Evolutionary conservation across 495 filamentous ascomycete species (phyloP).

Genomic region (Venustampulla echinocandica): DNA sequence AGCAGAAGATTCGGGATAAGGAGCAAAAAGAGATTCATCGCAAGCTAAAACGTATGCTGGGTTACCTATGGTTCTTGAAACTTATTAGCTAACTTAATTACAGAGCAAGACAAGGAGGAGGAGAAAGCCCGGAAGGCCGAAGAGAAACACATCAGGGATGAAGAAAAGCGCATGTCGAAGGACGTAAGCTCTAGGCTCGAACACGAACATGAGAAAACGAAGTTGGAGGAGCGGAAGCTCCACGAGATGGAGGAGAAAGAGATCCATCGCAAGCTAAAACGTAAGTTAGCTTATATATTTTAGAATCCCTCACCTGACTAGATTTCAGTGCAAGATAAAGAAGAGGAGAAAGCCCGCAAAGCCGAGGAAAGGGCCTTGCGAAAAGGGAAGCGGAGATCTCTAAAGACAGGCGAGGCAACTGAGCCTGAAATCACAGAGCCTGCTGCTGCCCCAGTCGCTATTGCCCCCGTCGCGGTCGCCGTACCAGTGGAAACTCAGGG

Average conservation of each 20-base stretch:
- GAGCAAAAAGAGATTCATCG: constrained; percentile 21
- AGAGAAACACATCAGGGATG: constrained; percentile 37
- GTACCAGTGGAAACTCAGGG: background rate
- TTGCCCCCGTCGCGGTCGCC: background rate
- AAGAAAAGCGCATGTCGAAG: constrained; percentile 32
- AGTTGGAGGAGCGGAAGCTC: constrained; percentile 37
- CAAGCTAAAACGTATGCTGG: constrained; percentile 19
- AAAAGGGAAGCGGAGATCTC: constrained; percentile 21
- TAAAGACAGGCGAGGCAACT: background rate
- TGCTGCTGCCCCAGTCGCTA: background rate
- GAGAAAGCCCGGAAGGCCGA: constrained; percentile 42
- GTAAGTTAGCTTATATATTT: constrained; percentile 6
- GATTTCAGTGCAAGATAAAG: constrained; percentile 36
- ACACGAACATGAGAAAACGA: constrained; percentile 37
- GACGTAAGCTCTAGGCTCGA: constrained; percentile 32
- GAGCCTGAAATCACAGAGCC: background rate
- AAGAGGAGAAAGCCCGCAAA: constrained; percentile 38
- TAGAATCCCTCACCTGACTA: constrained; percentile 3
- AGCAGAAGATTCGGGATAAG: constrained; percentile 31
- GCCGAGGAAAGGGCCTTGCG: constrained; percentile 45
- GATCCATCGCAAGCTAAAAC: constrained; percentile 19
- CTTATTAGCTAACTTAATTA: constrained; percentile 2
- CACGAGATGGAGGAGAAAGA: constrained; percentile 23
- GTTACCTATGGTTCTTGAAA: background rate
- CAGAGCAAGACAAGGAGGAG: constrained; percentile 41